Evolutionary conservation across 257 asterid genomes (phyloP).

Genomic region (Linderniella brevidens): DNA sequence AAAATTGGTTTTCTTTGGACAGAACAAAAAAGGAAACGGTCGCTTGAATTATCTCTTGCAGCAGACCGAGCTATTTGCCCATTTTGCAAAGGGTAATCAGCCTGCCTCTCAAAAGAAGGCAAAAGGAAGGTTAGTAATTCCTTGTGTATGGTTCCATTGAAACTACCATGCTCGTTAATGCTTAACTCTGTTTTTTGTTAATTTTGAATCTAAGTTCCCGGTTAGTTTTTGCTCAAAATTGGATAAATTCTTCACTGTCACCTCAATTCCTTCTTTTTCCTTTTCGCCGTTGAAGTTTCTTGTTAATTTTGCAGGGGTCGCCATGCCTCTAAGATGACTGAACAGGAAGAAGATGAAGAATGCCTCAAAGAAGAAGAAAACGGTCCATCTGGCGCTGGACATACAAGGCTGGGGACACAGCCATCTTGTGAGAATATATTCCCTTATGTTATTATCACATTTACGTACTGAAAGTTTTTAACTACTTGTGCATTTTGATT

Average conservation of each 20-base stretch:
- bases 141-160: neutral
- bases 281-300: neutral
- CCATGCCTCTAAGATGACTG: constrained; percentile 92
- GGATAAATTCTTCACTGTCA: too few species aligned
- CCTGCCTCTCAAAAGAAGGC: constrained; percentile 51
- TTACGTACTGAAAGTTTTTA: too few species aligned
- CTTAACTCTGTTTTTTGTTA: too few species aligned
- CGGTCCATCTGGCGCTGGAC: constrained; percentile 59
- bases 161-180: neutral
- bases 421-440: constrained; percentile 69
- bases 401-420: constrained; percentile 76
- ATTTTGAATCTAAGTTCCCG: too few species aligned
- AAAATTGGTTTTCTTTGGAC: constrained; percentile 13
- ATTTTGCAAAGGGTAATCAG: constrained; percentile 87
- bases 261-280: too few species aligned
- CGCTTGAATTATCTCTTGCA: constrained; percentile 82
- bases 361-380: constrained; percentile 90
- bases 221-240: too few species aligned
- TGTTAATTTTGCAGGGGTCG: constrained; percentile 58
- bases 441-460: constrained; percentile 1
- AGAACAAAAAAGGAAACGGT: constrained; percentile 93
- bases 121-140: constrained; percentile 51
- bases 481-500: too few species aligned
- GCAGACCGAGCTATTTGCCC: constrained; percentile 97
- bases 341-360: constrained; percentile 97